Base-by-base conservation (phyloP, 176 grass and related monocot genomes). In the Stipa capillata region DNA sequence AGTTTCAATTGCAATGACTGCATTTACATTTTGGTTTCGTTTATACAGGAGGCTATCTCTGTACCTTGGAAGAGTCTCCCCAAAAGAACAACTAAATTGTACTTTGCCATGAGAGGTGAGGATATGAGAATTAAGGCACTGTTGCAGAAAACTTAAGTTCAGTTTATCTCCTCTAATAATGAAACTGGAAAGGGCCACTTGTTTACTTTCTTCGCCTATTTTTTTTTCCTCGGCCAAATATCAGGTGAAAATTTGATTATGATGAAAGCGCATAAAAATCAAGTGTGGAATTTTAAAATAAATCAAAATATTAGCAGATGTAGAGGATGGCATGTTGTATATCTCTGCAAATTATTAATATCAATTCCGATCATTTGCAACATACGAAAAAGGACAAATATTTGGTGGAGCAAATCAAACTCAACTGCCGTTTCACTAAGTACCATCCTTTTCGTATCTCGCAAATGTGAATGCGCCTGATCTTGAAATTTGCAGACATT, bases 31-130 rank as follows among this genome's bases (percentile, higher is more conserved):
- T 11, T 17, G 4, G 45, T 54, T 75, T 36, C 11, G 64, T 79
- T 24, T 14, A 48, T 84, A 41, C 79, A 97, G 92, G 92, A 97
- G 83, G 96, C 96, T 85, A 89, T 91, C 62, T 85, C 74, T 23
- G 59, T 91, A 62, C 74, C 86, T n/a, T 99, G 96, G 96, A 92
- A 51, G 75, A 60, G 82, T 89, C 85, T 95, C 48, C 84, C 88
- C 13, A 93, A 72, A 76, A 95, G 23, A 89, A 87, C 89, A 49
- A 9, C 80, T 78, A 99, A 95, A 82, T 71, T 95, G 63, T 93
- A 85, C 66, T 93, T 85, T 45, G 88, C 92, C 39, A 80, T 95
- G 85, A 88, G 96, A 99, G 90, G 96, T 77, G 50, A 79, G 43
- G 62, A 49, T 74, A 13, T 35, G 16, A 65, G 7, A 50, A 43